phyloP scores from a whole-genome alignment of 1,284 basidiomycete species.

The Pyrrhoderma noxium region DNA sequence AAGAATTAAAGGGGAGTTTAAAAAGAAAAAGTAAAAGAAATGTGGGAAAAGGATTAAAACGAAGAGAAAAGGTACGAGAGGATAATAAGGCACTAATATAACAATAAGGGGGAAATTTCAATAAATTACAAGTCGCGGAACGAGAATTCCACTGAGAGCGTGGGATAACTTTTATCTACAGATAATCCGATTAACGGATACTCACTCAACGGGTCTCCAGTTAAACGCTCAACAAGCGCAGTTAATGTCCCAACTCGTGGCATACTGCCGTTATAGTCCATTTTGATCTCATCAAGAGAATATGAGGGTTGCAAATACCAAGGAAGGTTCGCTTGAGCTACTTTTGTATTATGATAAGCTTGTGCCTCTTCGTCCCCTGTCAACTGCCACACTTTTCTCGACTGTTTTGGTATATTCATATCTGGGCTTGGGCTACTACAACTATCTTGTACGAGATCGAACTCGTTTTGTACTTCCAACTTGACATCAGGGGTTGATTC shows the following conservation, averaged over 20 bases:
- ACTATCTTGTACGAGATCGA: neutral
- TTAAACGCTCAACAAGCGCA: constrained; percentile 65
- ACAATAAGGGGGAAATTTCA: no score
- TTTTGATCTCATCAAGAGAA: constrained; percentile 44
- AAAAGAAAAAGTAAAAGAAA: no score
- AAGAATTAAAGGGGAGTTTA: neutral
- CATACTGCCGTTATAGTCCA: constrained; percentile 51
- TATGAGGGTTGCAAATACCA: constrained; percentile 65
- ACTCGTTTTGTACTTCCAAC: constrained; percentile 1
- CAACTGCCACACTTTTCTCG: constrained; percentile 35
- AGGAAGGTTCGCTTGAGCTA: constrained; percentile 36
- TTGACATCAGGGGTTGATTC: neutral
- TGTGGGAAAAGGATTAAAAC: no score
- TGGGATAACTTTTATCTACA: no score
- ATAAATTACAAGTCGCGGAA: neutral
- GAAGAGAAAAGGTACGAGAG: no score
- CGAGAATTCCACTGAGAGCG: neutral
- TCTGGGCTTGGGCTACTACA: neutral
- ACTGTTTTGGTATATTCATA: constrained; percentile 17
- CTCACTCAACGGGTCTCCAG: constrained; percentile 50
- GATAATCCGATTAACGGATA: constrained; percentile 16
- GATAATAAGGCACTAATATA: no score
- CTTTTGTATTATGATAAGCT: constrained; percentile 31
- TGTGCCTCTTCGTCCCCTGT: constrained; percentile 41
- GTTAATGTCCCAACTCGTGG: constrained; percentile 53